These are phyloP conservation scores for thale cress (Arabidopsis thaliana) DNA, from an alignment of 345 rosid genomes.

Conservation along the genomic window DNA sequence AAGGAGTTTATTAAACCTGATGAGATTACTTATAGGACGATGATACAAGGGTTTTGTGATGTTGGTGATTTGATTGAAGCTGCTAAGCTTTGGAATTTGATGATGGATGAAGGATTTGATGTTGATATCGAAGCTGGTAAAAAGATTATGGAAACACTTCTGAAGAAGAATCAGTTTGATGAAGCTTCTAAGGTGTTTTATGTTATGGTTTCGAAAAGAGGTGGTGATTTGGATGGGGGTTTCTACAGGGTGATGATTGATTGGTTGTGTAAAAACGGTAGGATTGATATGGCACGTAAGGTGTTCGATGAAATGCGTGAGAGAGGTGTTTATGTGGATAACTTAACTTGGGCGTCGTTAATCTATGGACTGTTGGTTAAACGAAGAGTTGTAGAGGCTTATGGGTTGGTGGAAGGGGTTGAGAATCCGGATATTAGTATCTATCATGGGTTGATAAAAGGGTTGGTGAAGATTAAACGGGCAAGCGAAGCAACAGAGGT, in stretches of 20 bases:
- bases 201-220: conserved; percentile 55
- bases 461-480: conserved; percentile 64
- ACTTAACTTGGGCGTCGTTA: conserved; percentile 51
- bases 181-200: conserved; percentile 74
- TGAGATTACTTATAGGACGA: conserved; percentile 62
- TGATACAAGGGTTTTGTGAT: conserved; percentile 70
- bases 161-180: conserved; percentile 59
- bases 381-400: conserved; percentile 66
- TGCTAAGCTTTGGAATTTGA: conserved; percentile 74
- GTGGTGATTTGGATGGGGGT: conserved; percentile 61
- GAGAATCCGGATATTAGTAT: conserved; percentile 64
- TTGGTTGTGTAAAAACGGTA: conserved; percentile 80
- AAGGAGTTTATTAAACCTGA: conserved; percentile 58
- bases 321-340: conserved; percentile 64
- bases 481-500: conserved; percentile 72
- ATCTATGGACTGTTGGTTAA: conserved; percentile 63
- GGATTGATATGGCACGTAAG: conserved; percentile 49
- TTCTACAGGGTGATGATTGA: conserved; percentile 70
- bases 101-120: conserved; percentile 75
- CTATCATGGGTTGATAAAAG: conserved; percentile 79
- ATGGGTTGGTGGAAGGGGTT: conserved; percentile 46
- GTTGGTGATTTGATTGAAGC: conserved; percentile 77
- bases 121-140: conserved; percentile 62
- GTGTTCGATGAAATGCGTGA: conserved; percentile 73
- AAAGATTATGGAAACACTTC: conserved; percentile 66